Evolutionary conservation across 192 early-diverging fungal species (phyloP), one percentile per base, ranked within the genome.

Genomic region (Pilaira anomala): DNA sequence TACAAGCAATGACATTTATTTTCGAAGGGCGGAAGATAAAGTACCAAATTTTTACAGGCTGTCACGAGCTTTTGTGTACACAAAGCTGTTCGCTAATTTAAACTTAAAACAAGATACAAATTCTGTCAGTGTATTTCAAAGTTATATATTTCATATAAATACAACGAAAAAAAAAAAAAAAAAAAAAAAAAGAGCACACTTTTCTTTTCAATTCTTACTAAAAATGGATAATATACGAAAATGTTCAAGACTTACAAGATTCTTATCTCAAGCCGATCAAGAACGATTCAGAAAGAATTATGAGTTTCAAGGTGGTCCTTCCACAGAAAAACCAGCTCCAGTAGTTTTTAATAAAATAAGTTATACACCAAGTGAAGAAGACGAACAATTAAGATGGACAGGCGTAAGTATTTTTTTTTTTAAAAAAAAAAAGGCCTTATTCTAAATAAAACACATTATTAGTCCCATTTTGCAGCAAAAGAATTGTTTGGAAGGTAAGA

Each of bases 381-480:
- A 61, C 7, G 69, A 71, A 21, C 64, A 65, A 21, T 49, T 65
- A 18, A 56, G 69, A 26, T 45, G 65, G 58, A 60, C 57, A 52
- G 45, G 41, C 18, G 48, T 56, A 63, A 58, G 40, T 36, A 4
- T 44, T 22, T 52, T 6, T 18, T 28, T 21, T 30, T 26, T 24
- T 19, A 39, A 36, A 44, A 26, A 22, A 29, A 65, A 65, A 53
- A 19, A 45, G 7, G n/a, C 5, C 22, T 0, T 14, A 25, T 7
- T 40, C 25, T 46, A 18, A 22, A 21, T n/a, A 51, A 6, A 12
- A 16, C 50, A 14, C 11, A 48, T 13, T 48, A 18, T 40, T 40
- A 71, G 69, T 51, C 60, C 53, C 69, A 71, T 33, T 71, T 71
- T 48, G 51, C 64, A 19, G 25, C 61, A 16, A 71, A 71, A 19